Evolutionary conservation across 495 filamentous ascomycete genomes (phyloP), one percentile per base, ranked within the genome.

Genomic region (Penicillium desertorum): DNA sequence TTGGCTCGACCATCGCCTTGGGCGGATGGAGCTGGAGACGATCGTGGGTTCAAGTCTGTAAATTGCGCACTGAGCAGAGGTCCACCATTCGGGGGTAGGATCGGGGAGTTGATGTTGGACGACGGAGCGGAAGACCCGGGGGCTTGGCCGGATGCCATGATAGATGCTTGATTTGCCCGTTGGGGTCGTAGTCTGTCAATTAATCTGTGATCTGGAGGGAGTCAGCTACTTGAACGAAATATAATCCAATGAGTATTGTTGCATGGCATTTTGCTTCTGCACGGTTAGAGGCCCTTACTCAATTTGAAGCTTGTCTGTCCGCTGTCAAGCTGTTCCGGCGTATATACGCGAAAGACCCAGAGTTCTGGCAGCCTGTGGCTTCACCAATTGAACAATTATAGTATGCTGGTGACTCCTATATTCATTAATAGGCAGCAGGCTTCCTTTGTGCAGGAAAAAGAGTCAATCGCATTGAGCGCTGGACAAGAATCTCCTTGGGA

Each of bases 71-170:
- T 71, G 41, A 72, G 64, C 8, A 71, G 60, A 16, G 67, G 64
- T 9, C 65, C 54, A 12, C 53, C 58, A 44, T 64, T 64, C 0
- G 74, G 75, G 10, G 67, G 63, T 27, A 75, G 36, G 8, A 66
- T 62, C 9, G 75, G 75, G 16, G 76, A 78, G 46, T 79, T 78
- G 58, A 79, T 71, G 46, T 72, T 71, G 30, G 75, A 79, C 6
- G 74, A 74, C 12, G 74, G 75, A 3, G 69, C 75, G 41, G 76
- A 74, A 11, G 75, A 77, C 16, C 69, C 72, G 5, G 66, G 58
- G 45, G 68, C 64, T 57, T 75, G 74, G 5, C 57, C 56, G 25
- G 76, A 76, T 34, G 72, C 67, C 75, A 78, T 79, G 39, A 17
- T 52, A 41, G 29, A 22, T 29, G 23, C 44, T 46, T 12, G 3